These are phyloP conservation scores for Microsporum canis DNA, from an alignment of 2,329 filamentous ascomycete species.

Conservation along the genomic window DNA sequence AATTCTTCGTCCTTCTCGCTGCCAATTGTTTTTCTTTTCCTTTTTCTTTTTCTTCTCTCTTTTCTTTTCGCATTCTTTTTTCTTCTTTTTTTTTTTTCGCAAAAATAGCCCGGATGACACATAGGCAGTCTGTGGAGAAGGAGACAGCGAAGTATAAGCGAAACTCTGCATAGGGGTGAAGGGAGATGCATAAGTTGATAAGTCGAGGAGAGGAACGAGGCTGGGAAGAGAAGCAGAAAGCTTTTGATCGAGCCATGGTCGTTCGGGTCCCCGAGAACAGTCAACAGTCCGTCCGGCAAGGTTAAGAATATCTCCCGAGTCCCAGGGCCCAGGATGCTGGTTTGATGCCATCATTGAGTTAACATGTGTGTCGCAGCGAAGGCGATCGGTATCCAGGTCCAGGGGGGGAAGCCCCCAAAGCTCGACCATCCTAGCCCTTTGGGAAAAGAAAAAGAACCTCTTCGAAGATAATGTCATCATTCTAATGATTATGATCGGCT, in stretches of 20 bases:
- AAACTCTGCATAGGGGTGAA: not conserved
- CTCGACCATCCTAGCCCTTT: not conserved
- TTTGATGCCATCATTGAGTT: not conserved
- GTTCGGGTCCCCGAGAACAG: not conserved
- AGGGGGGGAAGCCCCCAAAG: not conserved
- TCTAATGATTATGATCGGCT: not conserved
- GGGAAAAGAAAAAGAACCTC: not conserved
- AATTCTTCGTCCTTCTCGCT: not conserved
- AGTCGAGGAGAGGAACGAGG: not conserved
- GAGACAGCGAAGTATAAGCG: not conserved
- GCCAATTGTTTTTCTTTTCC: not conserved
- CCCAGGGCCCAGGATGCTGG: not conserved
- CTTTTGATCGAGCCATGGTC: not conserved
- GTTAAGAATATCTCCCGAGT: slow-evolving; percentile 4
- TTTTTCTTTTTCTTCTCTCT: not conserved
- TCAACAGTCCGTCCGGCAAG: not conserved
- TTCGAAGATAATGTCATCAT: not conserved
- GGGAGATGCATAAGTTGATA: not conserved
- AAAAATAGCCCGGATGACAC: not conserved
- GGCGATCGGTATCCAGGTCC: not conserved
- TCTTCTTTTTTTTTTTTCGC: not conserved
- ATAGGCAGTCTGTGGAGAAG: not conserved
- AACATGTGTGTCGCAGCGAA: not conserved
- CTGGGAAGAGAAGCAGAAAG: not conserved
- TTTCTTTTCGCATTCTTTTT: not conserved